Percentiles rank a stretch among this genome's conserved stretches.
phyloP scores from a whole-genome alignment of 2,329 filamentous ascomycete species.

The Chalara sp. region DNA sequence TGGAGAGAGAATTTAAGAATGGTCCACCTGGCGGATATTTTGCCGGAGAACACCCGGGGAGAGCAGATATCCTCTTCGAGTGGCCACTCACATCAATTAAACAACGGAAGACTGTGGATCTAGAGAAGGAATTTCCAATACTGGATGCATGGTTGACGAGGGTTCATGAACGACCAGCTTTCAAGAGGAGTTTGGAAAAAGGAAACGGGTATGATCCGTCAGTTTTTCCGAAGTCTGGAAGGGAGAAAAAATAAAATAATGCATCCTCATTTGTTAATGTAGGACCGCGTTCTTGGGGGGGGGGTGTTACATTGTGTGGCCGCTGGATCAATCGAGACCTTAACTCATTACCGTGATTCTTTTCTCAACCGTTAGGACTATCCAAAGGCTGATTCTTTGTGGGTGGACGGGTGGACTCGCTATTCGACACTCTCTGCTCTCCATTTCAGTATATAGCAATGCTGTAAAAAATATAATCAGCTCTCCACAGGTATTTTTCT shows the following conservation, averaged over 20 bases:
- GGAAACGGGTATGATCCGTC: slow-evolving; percentile 25
- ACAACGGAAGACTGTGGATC: slow-evolving; percentile 24
- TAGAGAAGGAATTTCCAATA: slow-evolving; percentile 24
- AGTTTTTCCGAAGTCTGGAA: slow-evolving; percentile 8
- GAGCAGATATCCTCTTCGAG: slow-evolving; percentile 27
- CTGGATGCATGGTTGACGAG: slow-evolving; percentile 26
- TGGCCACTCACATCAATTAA: slow-evolving; percentile 24
- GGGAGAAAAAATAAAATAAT: neutral
- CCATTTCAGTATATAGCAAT: too few relatives aligned
- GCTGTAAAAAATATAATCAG: too few relatives aligned
- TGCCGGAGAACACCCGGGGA: slow-evolving; percentile 22
- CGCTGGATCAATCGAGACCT: too few relatives aligned
- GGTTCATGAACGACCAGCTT: slow-evolving; percentile 21
- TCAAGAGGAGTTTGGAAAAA: slow-evolving; percentile 22
- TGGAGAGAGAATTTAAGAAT: slow-evolving; percentile 17
- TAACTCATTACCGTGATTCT: too few relatives aligned
- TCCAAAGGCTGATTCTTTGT: too few relatives aligned
- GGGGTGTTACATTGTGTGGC: too few relatives aligned
- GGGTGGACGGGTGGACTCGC: too few relatives aligned
- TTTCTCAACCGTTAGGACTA: too few relatives aligned
- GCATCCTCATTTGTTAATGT: too few relatives aligned
- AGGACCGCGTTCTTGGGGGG: too few relatives aligned
- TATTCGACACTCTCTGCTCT: too few relatives aligned
- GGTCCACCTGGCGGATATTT: slow-evolving; percentile 16
- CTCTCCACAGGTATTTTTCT: too few relatives aligned